Conservation (phyloP, 352 stramenopile species). For the Globisporangium acanthophoron region DNA sequence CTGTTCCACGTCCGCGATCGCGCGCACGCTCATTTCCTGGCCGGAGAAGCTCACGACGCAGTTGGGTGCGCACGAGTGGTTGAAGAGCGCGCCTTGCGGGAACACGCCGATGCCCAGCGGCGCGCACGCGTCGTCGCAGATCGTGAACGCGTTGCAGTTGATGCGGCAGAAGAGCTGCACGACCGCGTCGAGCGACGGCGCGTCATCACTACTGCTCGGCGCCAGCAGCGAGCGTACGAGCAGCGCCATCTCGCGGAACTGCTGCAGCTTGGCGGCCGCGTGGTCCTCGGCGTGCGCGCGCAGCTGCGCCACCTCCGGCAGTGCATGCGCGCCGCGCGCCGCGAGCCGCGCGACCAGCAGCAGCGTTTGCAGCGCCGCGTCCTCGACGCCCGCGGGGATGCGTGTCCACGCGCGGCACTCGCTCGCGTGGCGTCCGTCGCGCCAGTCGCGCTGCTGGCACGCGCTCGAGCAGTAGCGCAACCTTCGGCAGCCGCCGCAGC, state of each 20-base stretch:
- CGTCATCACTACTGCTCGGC: constrained; percentile 22
- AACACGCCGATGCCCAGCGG: constrained; percentile 65
- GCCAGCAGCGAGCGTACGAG: constrained; percentile 50
- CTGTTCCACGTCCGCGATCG: constrained; percentile 29
- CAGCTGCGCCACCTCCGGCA: constrained; percentile 10
- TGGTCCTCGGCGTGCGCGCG: constrained; percentile 50
- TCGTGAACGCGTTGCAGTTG: constrained; percentile 80
- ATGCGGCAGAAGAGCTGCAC: constrained; percentile 57
- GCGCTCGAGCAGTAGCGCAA: constrained; percentile 59
- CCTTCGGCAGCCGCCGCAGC: constrained; percentile 52
- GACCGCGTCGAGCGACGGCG: constrained; percentile 24
- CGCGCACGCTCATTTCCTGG: constrained; percentile 38
- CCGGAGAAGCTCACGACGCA: constrained; percentile 62
- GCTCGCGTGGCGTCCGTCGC: constrained; percentile 24
- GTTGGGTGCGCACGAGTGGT: constrained; percentile 72
- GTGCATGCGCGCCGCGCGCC: constrained; percentile 24
- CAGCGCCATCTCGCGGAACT: constrained; percentile 56
- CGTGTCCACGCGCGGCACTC: constrained; percentile 48
- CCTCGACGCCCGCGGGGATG: constrained; percentile 15
- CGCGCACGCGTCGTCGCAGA: constrained; percentile 41
- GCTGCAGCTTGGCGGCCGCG: constrained; percentile 17
- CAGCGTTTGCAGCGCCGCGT: constrained; percentile 31
- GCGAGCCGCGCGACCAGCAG: constrained; percentile 48
- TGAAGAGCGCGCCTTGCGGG: constrained; percentile 55
- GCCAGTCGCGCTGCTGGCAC: constrained; percentile 65